Percentiles rank a stretch among this genome's conserved stretches.
Conservation (phyloP, 768 basidiomycete species). For the Lyophyllum semitale region DNA sequence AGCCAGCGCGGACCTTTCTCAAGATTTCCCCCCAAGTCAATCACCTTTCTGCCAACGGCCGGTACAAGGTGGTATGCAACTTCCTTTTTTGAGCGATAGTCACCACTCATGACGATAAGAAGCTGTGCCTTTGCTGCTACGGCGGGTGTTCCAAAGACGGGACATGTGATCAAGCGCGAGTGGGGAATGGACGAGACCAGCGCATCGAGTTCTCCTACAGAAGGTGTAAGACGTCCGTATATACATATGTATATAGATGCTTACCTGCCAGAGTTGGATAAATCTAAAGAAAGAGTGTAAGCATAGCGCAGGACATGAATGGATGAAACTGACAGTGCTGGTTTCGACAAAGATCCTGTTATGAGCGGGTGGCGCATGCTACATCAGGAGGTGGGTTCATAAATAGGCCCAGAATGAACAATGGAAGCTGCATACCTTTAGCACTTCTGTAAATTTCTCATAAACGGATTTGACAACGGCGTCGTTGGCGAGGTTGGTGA, state of each 20-base stretch:
- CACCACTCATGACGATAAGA: slow-evolving; percentile 77
- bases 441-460: slow-evolving; percentile 54
- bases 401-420: neutral
- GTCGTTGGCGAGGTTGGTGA: slow-evolving; percentile 77
- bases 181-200: slow-evolving; percentile 60
- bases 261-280: slow-evolving; percentile 55
- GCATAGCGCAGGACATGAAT: neutral
- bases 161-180: slow-evolving; percentile 69
- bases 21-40: slow-evolving; percentile 84
- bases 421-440: slow-evolving; percentile 45
- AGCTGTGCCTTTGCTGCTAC: slow-evolving; percentile 68
- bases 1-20: slow-evolving; percentile 60
- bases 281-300: slow-evolving; percentile 37
- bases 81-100: slow-evolving; percentile 80
- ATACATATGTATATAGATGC: neutral
- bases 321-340: slow-evolving; percentile 63
- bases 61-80: slow-evolving; percentile 79
- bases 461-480: slow-evolving; percentile 68
- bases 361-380: slow-evolving; percentile 45
- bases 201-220: slow-evolving; percentile 65
- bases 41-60: slow-evolving; percentile 71
- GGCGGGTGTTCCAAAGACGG: slow-evolving; percentile 75
- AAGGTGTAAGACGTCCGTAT: neutral
- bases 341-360: slow-evolving; percentile 85
- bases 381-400: slow-evolving; percentile 14